Evolutionary conservation across 306 rosid genomes (phyloP).

Genomic region (Acacia melanoxylon): DNA sequence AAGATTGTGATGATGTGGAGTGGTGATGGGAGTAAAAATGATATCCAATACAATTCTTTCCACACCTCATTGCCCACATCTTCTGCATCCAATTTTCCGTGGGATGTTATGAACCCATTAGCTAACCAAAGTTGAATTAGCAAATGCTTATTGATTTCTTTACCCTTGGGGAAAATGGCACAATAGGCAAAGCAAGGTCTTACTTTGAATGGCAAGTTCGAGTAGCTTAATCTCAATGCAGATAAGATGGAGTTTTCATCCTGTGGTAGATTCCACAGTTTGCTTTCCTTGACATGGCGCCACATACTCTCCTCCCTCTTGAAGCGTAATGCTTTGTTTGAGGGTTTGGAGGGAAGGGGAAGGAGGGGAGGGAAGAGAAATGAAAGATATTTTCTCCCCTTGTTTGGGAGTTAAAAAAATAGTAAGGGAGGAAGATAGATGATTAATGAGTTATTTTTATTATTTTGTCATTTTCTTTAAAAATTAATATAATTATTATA

Average conservation of each 20-base stretch:
- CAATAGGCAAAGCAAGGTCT: conserved; percentile 30
- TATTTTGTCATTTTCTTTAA: no score
- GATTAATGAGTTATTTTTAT: no score
- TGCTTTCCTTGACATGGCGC: not conserved
- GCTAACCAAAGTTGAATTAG: conserved; percentile 30
- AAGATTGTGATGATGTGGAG: no score
- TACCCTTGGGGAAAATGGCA: conserved; percentile 19
- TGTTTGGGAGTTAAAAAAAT: no score
- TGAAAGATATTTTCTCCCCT: no score
- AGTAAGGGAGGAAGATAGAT: no score
- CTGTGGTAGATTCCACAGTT: conserved; percentile 22
- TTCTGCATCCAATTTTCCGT: not conserved
- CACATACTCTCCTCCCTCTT: conserved; percentile 18
- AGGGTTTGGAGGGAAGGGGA: no score
- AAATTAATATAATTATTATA: no score
- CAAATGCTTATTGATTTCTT: not conserved
- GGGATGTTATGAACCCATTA: conserved; percentile 14
- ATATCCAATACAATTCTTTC: conserved; percentile 26
- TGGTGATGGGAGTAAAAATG: no score
- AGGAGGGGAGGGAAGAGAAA: no score
- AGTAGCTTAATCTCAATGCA: conserved; percentile 25
- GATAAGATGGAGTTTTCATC: conserved; percentile 21
- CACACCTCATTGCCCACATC: conserved; percentile 15
- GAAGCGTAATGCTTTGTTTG: not conserved
- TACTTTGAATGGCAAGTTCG: conserved; percentile 3